Base-by-base conservation (phyloP, 768 basidiomycete genomes). In the Chiua virens region DNA sequence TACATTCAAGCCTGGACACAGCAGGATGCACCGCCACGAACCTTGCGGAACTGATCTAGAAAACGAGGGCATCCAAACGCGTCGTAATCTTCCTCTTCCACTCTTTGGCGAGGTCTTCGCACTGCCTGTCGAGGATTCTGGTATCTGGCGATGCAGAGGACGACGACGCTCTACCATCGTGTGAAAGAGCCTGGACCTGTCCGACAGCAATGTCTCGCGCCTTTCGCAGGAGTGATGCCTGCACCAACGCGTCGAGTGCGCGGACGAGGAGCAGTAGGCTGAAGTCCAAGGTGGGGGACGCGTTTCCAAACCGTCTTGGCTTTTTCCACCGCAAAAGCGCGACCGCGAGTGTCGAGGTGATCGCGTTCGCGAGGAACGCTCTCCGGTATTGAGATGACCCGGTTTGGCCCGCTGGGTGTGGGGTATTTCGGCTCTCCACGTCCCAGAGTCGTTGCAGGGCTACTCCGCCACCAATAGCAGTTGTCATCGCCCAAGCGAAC, bases 11-110 rank as follows among this genome's bases (percentile, higher is more conserved):
- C 15, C 14, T 8, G 37, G 36, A 41, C n/a, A 36, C 34, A 11
- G 22, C 14, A 13, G 8, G 30, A 37, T 40, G 48, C 11, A 45
- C 18, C 3, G 13, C 39, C 34, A 66, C 74, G 27, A 53, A 89
- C 89, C 89, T 82, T 28, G 87, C 85, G 52, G 86, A 87, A 58
- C 82, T 82, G 14, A 79, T 80, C 88, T 88, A 91, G 59, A 92
- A 91, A 13, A 87, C 69, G 11, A 89, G 59, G 0, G 84, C 82
- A 61, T 91, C 89, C 20, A 89, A 62, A 40, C 74, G 75, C 0
- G 75, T 78, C 1, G 79, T 72, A 53, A 78, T 48, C 22, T 49
- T 58, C 50, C 58, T 66, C 32, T 71, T 64, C 52, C 64, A 68
- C 40, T 63, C 59, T 55, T 65, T 65, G 47, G 57, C 53, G 4